Conservation (phyloP, 192 early-diverging fungal species). For the Coemansia sp. region DNA sequence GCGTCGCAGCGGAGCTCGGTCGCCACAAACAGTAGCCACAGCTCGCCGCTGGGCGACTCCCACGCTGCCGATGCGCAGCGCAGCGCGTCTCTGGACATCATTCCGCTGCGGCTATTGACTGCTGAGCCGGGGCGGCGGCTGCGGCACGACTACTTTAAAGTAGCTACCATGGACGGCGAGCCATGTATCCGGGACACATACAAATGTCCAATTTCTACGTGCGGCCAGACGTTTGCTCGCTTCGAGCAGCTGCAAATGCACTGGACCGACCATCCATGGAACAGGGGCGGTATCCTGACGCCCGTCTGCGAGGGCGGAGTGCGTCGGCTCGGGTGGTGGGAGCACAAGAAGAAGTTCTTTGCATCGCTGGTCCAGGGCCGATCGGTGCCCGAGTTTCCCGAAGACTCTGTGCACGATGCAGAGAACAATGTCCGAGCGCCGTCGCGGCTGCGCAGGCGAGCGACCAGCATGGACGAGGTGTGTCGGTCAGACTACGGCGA, state of each 20-base stretch:
- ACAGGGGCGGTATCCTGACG: conserved; percentile 42
- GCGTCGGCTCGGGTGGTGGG: conserved; percentile 43
- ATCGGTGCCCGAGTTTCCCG: conserved; percentile 27
- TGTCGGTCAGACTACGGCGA: conserved; percentile 44
- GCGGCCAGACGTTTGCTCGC: conserved; percentile 13
- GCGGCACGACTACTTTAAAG: conserved; percentile 44
- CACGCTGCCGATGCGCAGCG: background rate
- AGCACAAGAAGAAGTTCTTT: conserved; percentile 45
- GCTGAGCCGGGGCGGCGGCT: conserved; percentile 20
- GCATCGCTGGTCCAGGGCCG: conserved; percentile 30
- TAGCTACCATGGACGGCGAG: conserved; percentile 39
- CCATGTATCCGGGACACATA: conserved; percentile 20
- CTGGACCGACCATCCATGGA: conserved; percentile 48
- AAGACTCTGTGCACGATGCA: background rate
- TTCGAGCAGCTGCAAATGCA: conserved; percentile 39
- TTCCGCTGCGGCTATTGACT: background rate
- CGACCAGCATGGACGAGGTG: conserved; percentile 36
- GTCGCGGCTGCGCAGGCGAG: conserved; percentile 7
- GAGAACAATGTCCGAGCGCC: background rate
- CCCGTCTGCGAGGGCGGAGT: conserved; percentile 44
- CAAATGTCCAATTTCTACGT: conserved; percentile 35
- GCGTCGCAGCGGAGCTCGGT: background rate
- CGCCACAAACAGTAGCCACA: background rate
- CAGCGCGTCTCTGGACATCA: background rate
- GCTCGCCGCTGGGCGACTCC: background rate